phyloP scores from a whole-genome alignment of 2,329 filamentous ascomycete genomes.

The Fusarium sp. region DNA sequence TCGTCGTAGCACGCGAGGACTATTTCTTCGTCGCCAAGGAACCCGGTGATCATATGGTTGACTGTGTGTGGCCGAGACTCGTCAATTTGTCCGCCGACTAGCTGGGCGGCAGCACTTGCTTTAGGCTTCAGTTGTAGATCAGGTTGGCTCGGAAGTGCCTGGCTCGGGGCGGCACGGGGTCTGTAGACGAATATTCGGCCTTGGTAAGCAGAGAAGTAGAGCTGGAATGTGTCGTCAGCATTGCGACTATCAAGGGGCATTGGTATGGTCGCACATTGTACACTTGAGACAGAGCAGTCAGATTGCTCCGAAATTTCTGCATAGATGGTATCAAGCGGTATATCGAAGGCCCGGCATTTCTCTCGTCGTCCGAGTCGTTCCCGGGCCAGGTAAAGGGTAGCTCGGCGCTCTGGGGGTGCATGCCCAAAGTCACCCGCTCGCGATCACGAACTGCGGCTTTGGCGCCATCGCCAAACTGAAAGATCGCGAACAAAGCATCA shows the following conservation, averaged over 20 bases:
- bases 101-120: conserved; percentile 50
- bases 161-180: conserved; percentile 56
- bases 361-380: conserved; percentile 37
- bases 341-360: conserved; percentile 36
- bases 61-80: conserved; percentile 64
- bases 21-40: conserved; percentile 75
- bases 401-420: conserved; percentile 37
- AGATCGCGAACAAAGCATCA: conserved; percentile 17
- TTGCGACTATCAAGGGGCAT: background rate
- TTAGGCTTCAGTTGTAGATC: conserved; percentile 60
- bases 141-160: conserved; percentile 58
- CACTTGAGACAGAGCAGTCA: conserved; percentile 66
- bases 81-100: conserved; percentile 64
- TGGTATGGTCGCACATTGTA: conserved; percentile 57
- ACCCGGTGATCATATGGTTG: conserved; percentile 75
- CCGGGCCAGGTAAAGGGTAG: conserved; percentile 45
- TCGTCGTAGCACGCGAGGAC: conserved; percentile 75
- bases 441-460: conserved; percentile 47
- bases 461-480: conserved; percentile 51
- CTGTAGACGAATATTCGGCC: conserved; percentile 66
- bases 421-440: conserved; percentile 43
- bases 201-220: conserved; percentile 69
- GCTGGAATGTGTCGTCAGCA: conserved; percentile 46
- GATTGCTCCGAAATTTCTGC: conserved; percentile 60
- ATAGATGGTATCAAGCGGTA: conserved; percentile 46